Base-by-base conservation (phyloP, 331 rosid species). In the Rosa hybrid region DNA sequence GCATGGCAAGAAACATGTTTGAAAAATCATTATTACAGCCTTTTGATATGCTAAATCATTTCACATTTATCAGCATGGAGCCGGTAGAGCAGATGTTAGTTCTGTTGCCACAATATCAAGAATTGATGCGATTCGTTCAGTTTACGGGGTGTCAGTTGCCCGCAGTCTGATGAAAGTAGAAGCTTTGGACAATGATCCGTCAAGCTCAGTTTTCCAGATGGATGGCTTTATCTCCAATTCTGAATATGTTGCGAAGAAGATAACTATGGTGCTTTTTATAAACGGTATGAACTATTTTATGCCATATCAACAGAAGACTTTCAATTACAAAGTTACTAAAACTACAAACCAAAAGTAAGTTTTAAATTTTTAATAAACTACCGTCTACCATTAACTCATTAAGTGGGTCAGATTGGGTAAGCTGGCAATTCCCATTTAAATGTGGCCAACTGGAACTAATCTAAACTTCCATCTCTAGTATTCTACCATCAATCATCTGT, bases 251-350 rank as follows among this genome's bases (percentile, higher is more conserved):
- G 97, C 96, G 4, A 94, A 92, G 92, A 94, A 94, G 88, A 92
- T 86, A 87, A 94, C 92, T 7, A 91, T 94, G 98, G 97, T 94
- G 75, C 97, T 94, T 83, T 94, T 91, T 80, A 91, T 94, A 85
- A 92, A 94, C 81, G 98, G 98, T 92, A 94, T 78, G 60, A 25
- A 45, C 63, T 9, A 42, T 74, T 30, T 77, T 50, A 64, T 77
- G 73, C 41, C 81, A 38, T 75, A 42, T 41, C 27, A 59, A 57
- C 10, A 21, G 3, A 23, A 57, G 71, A 73, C 62, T 74, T 54
- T 20, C 23, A 8, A 10, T 75, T 21, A 21, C 18, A 21, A 39
- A 41, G 13, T 41, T 54, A 42, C 45, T n/a, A 18, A 57, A 38
- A 41, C 20, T 17, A 50, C 25, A 72, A 16, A 72, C 10, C 4